Percentiles rank a stretch among this genome's conserved stretches.
Evolutionary conservation across 495 filamentous ascomycete species (phyloP).

Genomic region (Aspergillus steynii): DNA sequence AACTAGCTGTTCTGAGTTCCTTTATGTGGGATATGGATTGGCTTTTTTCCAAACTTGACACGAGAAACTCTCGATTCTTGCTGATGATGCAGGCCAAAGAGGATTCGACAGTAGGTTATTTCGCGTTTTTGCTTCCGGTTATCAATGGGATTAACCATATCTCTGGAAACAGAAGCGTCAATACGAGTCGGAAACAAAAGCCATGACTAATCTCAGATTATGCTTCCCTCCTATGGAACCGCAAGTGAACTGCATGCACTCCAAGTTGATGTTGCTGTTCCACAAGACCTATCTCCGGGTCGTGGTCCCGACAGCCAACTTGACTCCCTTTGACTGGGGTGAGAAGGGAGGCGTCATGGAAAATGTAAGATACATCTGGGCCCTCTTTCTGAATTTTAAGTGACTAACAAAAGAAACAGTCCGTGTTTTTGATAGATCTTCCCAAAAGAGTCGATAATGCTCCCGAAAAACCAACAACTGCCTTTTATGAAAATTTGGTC

Average conservation of each 20-base stretch:
- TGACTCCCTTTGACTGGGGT: slow-evolving; percentile 83
- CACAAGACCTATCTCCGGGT: slow-evolving; percentile 68
- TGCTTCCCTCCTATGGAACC: slow-evolving; percentile 79
- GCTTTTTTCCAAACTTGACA: slow-evolving; percentile 63
- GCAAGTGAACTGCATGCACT: slow-evolving; percentile 75
- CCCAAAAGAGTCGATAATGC: slow-evolving; percentile 51
- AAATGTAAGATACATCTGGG: slow-evolving; percentile 51
- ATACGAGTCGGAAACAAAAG: slow-evolving; percentile 47
- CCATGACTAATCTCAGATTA: slow-evolving; percentile 59
- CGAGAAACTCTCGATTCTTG: slow-evolving; percentile 54
- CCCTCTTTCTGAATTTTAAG: neutral
- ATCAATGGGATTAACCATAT: slow-evolving; percentile 1
- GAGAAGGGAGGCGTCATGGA: slow-evolving; percentile 74
- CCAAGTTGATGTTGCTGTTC: slow-evolving; percentile 82
- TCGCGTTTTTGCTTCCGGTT: neutral
- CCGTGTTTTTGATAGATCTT: slow-evolving; percentile 80
- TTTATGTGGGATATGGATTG: slow-evolving; percentile 83
- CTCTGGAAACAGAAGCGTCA: slow-evolving; percentile 27
- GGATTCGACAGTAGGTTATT: slow-evolving; percentile 46
- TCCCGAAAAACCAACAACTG: slow-evolving; percentile 42
- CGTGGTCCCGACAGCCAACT: slow-evolving; percentile 78
- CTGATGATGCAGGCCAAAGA: slow-evolving; percentile 70
- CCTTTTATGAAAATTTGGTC: slow-evolving; percentile 68
- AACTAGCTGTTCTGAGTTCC: slow-evolving; percentile 79
- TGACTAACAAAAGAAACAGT: slow-evolving; percentile 34